phyloP scores from a whole-genome alignment of 2,329 filamentous ascomycete genomes.

The Xylariaceae sp. region DNA sequence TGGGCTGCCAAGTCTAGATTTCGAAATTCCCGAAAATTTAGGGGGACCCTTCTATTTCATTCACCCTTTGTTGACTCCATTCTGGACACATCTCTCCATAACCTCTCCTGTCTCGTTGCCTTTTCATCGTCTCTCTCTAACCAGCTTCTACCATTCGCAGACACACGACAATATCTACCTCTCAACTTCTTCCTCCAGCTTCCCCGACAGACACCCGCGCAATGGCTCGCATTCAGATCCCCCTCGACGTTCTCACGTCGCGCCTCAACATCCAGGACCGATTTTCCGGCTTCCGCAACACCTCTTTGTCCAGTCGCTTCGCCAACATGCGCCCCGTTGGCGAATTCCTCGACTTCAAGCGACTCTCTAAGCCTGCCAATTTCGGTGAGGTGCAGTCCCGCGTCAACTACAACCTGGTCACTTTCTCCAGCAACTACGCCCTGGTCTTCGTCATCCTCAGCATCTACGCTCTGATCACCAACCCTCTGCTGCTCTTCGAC shows the following conservation, averaged over 20 bases:
- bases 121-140: no score
- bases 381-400: slow-evolving; percentile 85
- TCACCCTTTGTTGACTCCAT: no score
- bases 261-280: slow-evolving; percentile 80
- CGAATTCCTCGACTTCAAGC: slow-evolving; percentile 96
- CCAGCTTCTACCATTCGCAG: no score
- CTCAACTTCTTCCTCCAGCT: no score
- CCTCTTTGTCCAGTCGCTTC: slow-evolving; percentile 74
- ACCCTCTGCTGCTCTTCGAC: slow-evolving; percentile 79
- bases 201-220: no score
- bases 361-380: slow-evolving; percentile 86
- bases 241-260: slow-evolving; percentile 83
- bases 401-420: slow-evolving; percentile 92
- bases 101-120: no score
- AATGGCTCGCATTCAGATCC: slow-evolving; percentile 92
- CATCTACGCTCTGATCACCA: slow-evolving; percentile 90
- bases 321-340: slow-evolving; percentile 84
- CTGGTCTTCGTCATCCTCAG: slow-evolving; percentile 89
- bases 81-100: no score
- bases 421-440: slow-evolving; percentile 98
- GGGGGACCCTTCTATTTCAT: no score
- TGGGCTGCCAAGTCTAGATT: no score
- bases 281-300: slow-evolving; percentile 74
- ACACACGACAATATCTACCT: no score
- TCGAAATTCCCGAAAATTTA: no score